A percentile compares a stretch with the other conserved stretches of the same genome.
Conservation (phyloP, 306 rosid genomes). For the Cucurbita ficifolia region DNA sequence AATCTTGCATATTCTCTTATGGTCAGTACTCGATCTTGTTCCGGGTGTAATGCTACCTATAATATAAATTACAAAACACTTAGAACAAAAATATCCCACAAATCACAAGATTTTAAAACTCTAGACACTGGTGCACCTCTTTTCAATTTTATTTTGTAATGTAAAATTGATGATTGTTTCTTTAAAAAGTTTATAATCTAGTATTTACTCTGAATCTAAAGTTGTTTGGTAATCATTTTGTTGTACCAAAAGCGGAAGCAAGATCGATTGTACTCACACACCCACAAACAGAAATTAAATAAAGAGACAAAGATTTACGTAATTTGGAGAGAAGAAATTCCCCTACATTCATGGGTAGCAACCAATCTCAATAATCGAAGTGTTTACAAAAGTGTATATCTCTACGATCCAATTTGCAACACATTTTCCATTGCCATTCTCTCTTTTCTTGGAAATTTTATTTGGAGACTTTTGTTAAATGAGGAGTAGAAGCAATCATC, state of each 20-base stretch:
- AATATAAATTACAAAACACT: slow-evolving; percentile 8
- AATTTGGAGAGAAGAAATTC: too few relatives aligned
- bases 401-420: too few relatives aligned
- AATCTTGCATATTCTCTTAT: slow-evolving; percentile 82
- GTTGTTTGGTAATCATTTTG: not conserved
- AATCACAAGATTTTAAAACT: not conserved
- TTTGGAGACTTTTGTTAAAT: not conserved
- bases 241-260: too few relatives aligned
- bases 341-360: too few relatives aligned
- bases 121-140: not conserved
- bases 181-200: not conserved
- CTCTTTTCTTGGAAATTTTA: too few relatives aligned
- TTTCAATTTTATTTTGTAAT: not conserved
- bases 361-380: too few relatives aligned
- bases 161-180: not conserved
- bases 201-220: not conserved
- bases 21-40: slow-evolving; percentile 62
- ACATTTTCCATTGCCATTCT: too few relatives aligned
- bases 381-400: too few relatives aligned
- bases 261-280: too few relatives aligned
- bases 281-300: too few relatives aligned
- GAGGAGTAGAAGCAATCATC: not conserved
- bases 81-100: not conserved
- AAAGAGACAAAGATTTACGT: too few relatives aligned
- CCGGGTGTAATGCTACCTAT: slow-evolving; percentile 61